Conservation (phyloP, 257 asterid genomes). For the Solanum chmielewskii region DNA sequence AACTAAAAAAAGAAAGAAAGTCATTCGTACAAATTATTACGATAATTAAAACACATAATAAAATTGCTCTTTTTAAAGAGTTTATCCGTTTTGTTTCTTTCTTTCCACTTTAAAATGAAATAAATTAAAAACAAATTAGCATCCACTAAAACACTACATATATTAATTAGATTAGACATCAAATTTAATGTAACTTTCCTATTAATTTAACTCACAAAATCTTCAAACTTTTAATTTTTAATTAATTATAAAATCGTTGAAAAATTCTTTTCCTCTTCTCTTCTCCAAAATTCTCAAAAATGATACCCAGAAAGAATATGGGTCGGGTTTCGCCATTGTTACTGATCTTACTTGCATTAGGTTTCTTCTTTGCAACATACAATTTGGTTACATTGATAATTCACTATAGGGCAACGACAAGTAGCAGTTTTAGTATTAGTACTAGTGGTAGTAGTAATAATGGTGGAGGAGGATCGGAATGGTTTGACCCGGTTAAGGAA, state of each 20-base stretch:
- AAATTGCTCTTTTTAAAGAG: not conserved
- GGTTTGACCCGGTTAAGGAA: not conserved
- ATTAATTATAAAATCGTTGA: not conserved
- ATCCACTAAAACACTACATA: not conserved
- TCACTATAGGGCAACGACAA: slow-evolving; percentile 21
- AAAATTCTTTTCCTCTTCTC: not conserved
- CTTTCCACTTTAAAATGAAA: not conserved
- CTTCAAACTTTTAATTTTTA: not conserved
- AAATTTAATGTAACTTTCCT: not conserved
- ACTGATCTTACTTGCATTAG: slow-evolving; percentile 57
- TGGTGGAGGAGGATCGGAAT: not conserved
- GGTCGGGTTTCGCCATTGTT: slow-evolving; percentile 65
- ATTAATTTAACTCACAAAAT: not conserved
- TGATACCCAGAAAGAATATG: slow-evolving; percentile 45
- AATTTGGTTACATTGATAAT: slow-evolving; percentile 64
- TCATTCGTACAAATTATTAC: too few relatives aligned
- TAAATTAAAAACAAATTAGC: not conserved
- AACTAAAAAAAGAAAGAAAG: too few relatives aligned
- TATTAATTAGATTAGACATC: too few relatives aligned
- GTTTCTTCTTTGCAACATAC: slow-evolving; percentile 75
- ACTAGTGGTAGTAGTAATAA: not conserved
- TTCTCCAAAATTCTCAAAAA: not conserved
- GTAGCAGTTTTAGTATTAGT: not conserved
- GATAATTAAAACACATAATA: not conserved
- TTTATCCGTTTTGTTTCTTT: not conserved